Base-by-base conservation (phyloP, 768 basidiomycete species). In the Kwoniella sp. region DNA sequence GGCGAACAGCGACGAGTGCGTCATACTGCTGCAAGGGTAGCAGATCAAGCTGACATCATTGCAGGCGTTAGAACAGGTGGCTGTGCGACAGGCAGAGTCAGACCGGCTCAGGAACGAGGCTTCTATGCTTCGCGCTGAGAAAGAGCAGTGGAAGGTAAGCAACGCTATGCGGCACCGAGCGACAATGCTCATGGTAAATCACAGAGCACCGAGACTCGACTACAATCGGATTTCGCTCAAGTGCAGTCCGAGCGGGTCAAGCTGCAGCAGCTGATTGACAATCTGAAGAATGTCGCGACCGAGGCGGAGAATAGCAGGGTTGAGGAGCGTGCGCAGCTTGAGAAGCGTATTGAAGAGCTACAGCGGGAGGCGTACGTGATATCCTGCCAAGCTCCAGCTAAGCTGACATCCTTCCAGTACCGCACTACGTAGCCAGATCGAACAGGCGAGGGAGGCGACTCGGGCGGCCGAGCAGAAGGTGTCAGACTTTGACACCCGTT, bases 111-210 rank as follows among this genome's bases (percentile, higher is more conserved):
- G 88, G 9, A 88, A 87, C 60, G 92, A 96, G 63, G 82, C 79
- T 58, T 86, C 88, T 2, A 92, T 88, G 70, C 80, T 95, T 15
- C 83, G 86, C 36, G 91, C 90, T 0, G 93, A 98, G 80, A 92
- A 89, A 78, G 85, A 83, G 66, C 87, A 92, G 29, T 89, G 87
- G 86, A 88, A 89, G 84, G 89, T 88, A 46, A 46, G 70, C 43
- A 22, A 5, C 19, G n/a, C 22, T 15, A 10, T 33, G 3, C 20
- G 15, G n/a, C 19, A 15, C 14, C 7, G 7, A 7, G 34, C n/a
- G 15, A 36, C 34, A 19, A 36, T 36, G 34, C 34, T 36, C 15
- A 36, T 36, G 7, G 5, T 36, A 5, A 6, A n/a, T 36, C 22
- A 7, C 57, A 90, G 89, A 82, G 81, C 57, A 81, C 87, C 27